A percentile compares a stretch with the other conserved stretches of the same genome.
Evolutionary conservation across 108 stramenopile species (phyloP).

Genomic region (Cyclotella sp.): DNA sequence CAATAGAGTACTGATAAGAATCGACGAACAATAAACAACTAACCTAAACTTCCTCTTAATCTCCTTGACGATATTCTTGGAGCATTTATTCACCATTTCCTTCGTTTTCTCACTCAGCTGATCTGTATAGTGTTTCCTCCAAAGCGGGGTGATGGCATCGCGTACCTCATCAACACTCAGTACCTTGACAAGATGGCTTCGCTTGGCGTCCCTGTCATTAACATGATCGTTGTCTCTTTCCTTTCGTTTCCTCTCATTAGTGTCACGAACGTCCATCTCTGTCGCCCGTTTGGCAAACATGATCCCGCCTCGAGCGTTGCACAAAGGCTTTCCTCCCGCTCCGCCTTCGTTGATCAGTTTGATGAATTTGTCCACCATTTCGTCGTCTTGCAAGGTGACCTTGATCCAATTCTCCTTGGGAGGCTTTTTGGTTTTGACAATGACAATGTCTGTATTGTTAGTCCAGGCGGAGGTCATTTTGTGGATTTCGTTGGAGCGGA

Average conservation of each 20-base stretch:
- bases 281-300: conserved; percentile 48
- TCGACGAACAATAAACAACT: conserved; percentile 5
- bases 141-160: conserved; percentile 68
- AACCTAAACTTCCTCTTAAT: conserved; percentile 65
- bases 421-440: conserved; percentile 59
- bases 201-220: conserved; percentile 26
- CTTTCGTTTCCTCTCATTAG: conserved; percentile 13
- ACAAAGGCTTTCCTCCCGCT: conserved; percentile 32
- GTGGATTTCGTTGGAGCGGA: conserved; percentile 52
- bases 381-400: conserved; percentile 51
- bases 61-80: conserved; percentile 67
- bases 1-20: conserved; percentile 11
- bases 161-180: conserved; percentile 63
- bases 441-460: conserved; percentile 34
- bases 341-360: conserved; percentile 49
- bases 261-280: conserved; percentile 31
- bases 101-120: conserved; percentile 63
- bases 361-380: conserved; percentile 66
- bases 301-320: conserved; percentile 45
- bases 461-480: conserved; percentile 61
- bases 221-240: conserved; percentile 10
- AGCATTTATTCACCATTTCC: conserved; percentile 74
- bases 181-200: conserved; percentile 8
- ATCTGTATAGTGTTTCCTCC: conserved; percentile 58
- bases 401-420: conserved; percentile 64